These are phyloP conservation scores for Candida multigemmis DNA, from an alignment of 805 yeast species.

Conservation along the genomic window DNA sequence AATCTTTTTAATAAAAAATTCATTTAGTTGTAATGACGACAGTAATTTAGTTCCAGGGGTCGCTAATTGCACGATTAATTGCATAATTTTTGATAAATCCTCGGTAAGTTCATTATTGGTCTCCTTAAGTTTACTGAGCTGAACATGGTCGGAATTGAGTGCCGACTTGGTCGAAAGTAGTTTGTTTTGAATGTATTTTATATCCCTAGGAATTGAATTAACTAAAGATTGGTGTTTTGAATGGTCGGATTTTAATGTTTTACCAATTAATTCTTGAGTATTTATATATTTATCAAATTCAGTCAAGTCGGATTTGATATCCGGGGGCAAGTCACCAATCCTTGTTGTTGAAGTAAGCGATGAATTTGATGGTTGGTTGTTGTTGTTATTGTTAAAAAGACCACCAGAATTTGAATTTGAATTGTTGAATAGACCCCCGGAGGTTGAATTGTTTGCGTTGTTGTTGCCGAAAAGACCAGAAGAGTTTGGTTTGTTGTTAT, in stretches of 20 bases:
- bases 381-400: slow-evolving; percentile 5
- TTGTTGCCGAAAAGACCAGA: slow-evolving; percentile 14
- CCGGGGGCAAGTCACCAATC: slow-evolving; percentile 67
- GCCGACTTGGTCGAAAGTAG: slow-evolving; percentile 62
- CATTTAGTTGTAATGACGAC: slow-evolving; percentile 44
- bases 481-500: slow-evolving; percentile 2
- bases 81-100: slow-evolving; percentile 47
- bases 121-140: slow-evolving; percentile 21
- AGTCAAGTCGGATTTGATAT: slow-evolving; percentile 58
- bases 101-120: slow-evolving; percentile 32
- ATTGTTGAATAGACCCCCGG: slow-evolving; percentile 11
- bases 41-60: slow-evolving; percentile 51
- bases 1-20: slow-evolving; percentile 44
- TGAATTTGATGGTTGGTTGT: slow-evolving; percentile 22
- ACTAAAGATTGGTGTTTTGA: slow-evolving; percentile 56
- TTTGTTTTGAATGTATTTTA: slow-evolving; percentile 51
- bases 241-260: slow-evolving; percentile 52
- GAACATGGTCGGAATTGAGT: slow-evolving; percentile 35
- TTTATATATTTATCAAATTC: slow-evolving; percentile 65
- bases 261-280: slow-evolving; percentile 65
- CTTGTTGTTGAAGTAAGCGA: slow-evolving; percentile 66
- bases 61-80: slow-evolving; percentile 40
- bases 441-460: slow-evolving; percentile 6
- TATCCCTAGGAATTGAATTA: slow-evolving; percentile 66
- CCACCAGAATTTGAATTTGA: slow-evolving; percentile 2